Evolutionary conservation across 2,329 filamentous ascomycete species (phyloP), one percentile per base, ranked within the genome.

Genomic region (Pseudogymnoascus sp.): DNA sequence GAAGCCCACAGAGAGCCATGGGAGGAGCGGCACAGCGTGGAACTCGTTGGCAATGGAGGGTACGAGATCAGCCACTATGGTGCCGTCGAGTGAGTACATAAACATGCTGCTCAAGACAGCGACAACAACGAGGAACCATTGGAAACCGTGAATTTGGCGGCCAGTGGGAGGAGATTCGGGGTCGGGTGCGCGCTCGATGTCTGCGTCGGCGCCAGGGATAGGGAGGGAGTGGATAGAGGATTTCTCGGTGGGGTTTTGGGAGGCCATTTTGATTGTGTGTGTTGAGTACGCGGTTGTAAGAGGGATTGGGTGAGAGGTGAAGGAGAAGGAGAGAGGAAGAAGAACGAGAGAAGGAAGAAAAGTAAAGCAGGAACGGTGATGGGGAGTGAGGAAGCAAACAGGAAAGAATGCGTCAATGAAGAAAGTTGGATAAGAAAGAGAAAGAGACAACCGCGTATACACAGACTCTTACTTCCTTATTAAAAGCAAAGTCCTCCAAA

Each of bases 61-160:
- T 64, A 73, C 71, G 29, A 74, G 65, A 51, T 68, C 70, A 14
- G 72, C 70, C 10, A 63, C 63, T 10, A 64, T 64, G 36, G 63
- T 64, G n/a, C 51, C 51, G 29, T 64, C 63, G 8, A 64, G 61
- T 21, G 47, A 61, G 29, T 47, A 64, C 23, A 63, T 23, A n/a
- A 64, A 64, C 26, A 39, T 60, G 14, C 45, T 31, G 18, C 45
- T 60, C 39, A 60, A n/a, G 16, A 82, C 71, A 79, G 81, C 1
- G 74, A 80, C 65, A 79, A 77, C 60, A 81, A 82, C 40, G 77
- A 79, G 61, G 81, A 82, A 39, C 82, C 85, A 72, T 80, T 82
- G 67, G 6, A 57, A 57, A 8, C 47, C 47, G n/a, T 57, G 47
- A 8, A 57, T 57, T 8, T 34, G 47, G 47, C 47, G 47, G 4